Evolutionary conservation across 139 green algal genomes (phyloP).

Genomic region (Astrephomene gubernaculifera): DNA sequence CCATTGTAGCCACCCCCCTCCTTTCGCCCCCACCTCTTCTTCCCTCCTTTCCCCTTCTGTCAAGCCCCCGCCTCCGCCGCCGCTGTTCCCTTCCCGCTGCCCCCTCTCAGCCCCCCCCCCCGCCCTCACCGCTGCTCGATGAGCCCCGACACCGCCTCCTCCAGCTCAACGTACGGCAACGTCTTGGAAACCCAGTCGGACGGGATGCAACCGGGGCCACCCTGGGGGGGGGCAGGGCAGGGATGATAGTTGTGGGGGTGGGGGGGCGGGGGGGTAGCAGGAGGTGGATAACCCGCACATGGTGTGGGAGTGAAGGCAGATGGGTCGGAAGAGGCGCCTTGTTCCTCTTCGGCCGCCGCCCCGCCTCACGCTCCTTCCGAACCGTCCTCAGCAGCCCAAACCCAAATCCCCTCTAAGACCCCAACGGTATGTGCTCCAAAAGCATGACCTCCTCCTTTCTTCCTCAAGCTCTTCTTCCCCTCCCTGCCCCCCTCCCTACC

Average conservation of each 20-base stretch:
- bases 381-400: not conserved
- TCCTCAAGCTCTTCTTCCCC: not conserved
- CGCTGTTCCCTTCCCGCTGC: not conserved
- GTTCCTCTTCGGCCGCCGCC: not conserved
- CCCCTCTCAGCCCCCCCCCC: not conserved
- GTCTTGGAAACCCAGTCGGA: constrained; percentile 6
- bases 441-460: not conserved
- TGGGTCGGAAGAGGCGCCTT: not conserved
- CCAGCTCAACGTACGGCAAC: not conserved
- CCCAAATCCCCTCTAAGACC: not conserved
- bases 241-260: not conserved
- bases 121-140: constrained; percentile 1
- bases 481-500: not conserved
- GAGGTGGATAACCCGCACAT: not conserved
- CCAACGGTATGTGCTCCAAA: not conserved
- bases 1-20: not conserved
- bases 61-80: not conserved
- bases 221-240: not conserved
- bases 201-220: not conserved
- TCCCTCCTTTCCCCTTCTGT: not conserved
- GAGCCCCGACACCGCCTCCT: not conserved
- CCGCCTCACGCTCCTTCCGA: not conserved
- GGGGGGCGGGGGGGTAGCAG: not conserved
- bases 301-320: not conserved
- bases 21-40: too few relatives aligned